Conservation (phyloP, 2,329 filamentous ascomycete species). For the Teratosphaeriaceae sp. region DNA sequence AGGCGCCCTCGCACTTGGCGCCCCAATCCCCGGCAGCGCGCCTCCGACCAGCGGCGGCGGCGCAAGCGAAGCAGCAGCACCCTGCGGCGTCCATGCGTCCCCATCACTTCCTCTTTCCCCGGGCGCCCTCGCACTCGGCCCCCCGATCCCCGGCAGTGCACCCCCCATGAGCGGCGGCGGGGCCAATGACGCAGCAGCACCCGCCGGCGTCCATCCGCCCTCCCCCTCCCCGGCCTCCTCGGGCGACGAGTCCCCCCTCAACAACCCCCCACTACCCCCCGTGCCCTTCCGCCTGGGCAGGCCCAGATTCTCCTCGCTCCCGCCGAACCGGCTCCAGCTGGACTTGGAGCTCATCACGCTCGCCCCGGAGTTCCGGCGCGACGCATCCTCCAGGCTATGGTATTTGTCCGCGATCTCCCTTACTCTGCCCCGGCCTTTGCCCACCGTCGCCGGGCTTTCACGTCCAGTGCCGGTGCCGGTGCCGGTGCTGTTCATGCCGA, state of each 20-base stretch:
- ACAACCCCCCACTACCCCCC: slow-evolving; percentile 4
- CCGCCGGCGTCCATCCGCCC: slow-evolving; percentile 1
- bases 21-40: no score
- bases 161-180: not conserved
- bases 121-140: no score
- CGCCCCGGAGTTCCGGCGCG: slow-evolving; percentile 39
- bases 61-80: no score
- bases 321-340: slow-evolving; percentile 31
- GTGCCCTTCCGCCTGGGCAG: slow-evolving; percentile 13
- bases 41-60: no score
- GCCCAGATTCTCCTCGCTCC: slow-evolving; percentile 31
- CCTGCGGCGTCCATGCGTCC: no score
- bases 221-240: not conserved
- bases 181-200: no score
- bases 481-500: not conserved
- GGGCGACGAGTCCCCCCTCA: slow-evolving; percentile 2
- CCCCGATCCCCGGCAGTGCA: no score
- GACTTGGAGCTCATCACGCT: slow-evolving; percentile 34
- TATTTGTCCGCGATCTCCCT: slow-evolving; percentile 46
- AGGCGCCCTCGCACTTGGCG: no score
- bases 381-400: slow-evolving; percentile 36
- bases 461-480: slow-evolving; percentile 13
- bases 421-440: slow-evolving; percentile 32
- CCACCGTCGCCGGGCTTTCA: slow-evolving; percentile 37
- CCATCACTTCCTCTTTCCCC: no score